phyloP scores from a whole-genome alignment of 495 filamentous ascomycete genomes.

The Xylaria telfairii region DNA sequence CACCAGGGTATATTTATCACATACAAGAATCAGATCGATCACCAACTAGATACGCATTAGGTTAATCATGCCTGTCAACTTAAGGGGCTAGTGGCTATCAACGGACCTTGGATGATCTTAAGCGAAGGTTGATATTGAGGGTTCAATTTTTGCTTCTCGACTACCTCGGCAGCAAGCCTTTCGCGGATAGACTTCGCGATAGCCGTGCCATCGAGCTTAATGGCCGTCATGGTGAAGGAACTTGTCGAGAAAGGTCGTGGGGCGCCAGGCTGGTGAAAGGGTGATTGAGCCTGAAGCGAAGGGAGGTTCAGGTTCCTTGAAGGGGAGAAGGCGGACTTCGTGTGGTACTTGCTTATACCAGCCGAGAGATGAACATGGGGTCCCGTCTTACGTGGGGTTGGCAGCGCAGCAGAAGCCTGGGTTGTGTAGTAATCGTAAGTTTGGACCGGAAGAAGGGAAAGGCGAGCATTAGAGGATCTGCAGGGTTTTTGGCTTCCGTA shows the following conservation, averaged over 20 bases:
- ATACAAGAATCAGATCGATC: slow-evolving; percentile 90
- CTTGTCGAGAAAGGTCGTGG: slow-evolving; percentile 48
- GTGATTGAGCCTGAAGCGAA: slow-evolving; percentile 21
- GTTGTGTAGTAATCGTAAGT: slow-evolving; percentile 26
- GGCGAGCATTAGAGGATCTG: slow-evolving; percentile 19
- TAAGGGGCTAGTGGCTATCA: not conserved
- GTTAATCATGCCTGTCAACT: slow-evolving; percentile 33
- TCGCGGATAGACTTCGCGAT: slow-evolving; percentile 90
- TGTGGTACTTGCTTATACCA: not conserved
- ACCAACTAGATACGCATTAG: slow-evolving; percentile 64
- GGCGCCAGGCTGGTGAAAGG: slow-evolving; percentile 26
- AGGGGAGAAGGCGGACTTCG: not conserved
- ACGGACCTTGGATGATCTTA: slow-evolving; percentile 89
- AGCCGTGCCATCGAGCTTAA: slow-evolving; percentile 93
- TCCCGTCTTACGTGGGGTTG: slow-evolving; percentile 20
- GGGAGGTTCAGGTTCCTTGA: slow-evolving; percentile 8
- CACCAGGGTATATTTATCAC: slow-evolving; percentile 40
- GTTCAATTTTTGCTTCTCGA: slow-evolving; percentile 77
- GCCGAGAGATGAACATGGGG: slow-evolving; percentile 10
- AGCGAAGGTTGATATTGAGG: slow-evolving; percentile 86
- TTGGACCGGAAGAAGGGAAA: slow-evolving; percentile 6
- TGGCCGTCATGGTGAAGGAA: slow-evolving; percentile 74
- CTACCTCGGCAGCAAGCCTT: slow-evolving; percentile 77
- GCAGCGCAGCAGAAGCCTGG: slow-evolving; percentile 22
- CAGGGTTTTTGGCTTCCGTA: slow-evolving; percentile 35